A percentile compares a stretch with the other conserved stretches of the same genome.
Evolutionary conservation across 139 green algal genomes (phyloP).

Genomic region (Coelastrella sp.): DNA sequence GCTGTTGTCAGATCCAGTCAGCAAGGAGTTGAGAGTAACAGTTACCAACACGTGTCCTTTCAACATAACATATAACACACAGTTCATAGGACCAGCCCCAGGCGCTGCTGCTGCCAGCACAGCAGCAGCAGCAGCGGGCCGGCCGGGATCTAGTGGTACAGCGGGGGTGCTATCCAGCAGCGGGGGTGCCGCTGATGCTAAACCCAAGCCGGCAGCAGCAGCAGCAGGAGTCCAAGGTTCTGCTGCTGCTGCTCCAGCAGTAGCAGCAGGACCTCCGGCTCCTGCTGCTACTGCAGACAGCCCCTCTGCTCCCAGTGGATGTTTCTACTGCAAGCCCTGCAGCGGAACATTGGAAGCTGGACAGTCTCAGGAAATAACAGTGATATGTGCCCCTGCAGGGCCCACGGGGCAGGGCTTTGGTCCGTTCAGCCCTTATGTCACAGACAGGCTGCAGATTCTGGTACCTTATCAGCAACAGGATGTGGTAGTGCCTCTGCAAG

Average conservation of each 20-base stretch:
- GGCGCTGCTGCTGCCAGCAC: not conserved
- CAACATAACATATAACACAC: slow-evolving; percentile 59
- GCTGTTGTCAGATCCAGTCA: slow-evolving; percentile 52
- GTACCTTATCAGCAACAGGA: slow-evolving; percentile 75
- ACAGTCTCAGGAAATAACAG: slow-evolving; percentile 54
- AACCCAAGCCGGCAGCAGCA: not conserved
- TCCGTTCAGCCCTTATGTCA: slow-evolving; percentile 58
- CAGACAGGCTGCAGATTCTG: slow-evolving; percentile 55
- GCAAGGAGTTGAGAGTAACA: slow-evolving; percentile 50
- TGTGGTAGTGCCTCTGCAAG: slow-evolving; percentile 59
- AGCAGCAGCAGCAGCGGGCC: slow-evolving; percentile 1
- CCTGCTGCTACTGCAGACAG: slow-evolving; percentile 11
- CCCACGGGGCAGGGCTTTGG: not conserved
- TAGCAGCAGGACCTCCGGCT: not conserved
- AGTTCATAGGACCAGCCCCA: slow-evolving; percentile 41
- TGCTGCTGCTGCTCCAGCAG: not conserved
- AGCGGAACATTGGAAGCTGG: slow-evolving; percentile 60
- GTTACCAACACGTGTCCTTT: slow-evolving; percentile 77
- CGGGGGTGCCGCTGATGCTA: not conserved
- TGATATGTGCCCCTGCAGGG: slow-evolving; percentile 65
- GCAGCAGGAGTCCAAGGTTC: not conserved
- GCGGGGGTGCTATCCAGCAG: not conserved
- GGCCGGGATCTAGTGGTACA: not conserved
- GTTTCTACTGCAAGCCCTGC: slow-evolving; percentile 58
- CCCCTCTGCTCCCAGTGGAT: not conserved